These are phyloP conservation scores for Jaltomata sinuosa DNA, from an alignment of 257 asterid genomes.

Conservation along the genomic window DNA sequence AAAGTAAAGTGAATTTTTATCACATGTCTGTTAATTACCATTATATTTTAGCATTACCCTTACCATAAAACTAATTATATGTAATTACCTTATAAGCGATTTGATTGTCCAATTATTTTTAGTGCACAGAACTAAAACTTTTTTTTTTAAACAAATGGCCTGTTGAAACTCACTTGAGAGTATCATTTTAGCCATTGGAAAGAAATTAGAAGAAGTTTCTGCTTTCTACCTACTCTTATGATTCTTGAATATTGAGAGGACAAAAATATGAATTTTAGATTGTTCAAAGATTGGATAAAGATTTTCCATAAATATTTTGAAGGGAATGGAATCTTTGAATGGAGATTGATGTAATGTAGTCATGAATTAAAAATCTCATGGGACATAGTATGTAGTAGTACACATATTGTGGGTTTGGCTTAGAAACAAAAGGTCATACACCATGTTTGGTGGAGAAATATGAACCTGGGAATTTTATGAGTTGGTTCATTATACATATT, in stretches of 20 bases:
- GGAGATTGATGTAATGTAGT: neutral
- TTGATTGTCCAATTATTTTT: neutral
- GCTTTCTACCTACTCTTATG: neutral
- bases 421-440: neutral
- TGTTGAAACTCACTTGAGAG: too few species aligned
- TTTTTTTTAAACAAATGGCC: neutral
- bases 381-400: neutral
- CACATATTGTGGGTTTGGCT: constrained; percentile 15
- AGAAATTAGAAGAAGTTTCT: neutral
- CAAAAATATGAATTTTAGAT: neutral
- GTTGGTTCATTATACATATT: neutral
- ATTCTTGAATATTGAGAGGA: neutral
- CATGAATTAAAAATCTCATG: neutral
- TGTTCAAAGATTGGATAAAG: neutral
- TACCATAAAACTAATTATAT: neutral
- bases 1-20: neutral
- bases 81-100: neutral
- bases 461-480: neutral
- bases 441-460: constrained; percentile 11
- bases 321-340: neutral
- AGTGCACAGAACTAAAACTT: neutral
- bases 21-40: neutral
- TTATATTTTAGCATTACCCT: neutral
- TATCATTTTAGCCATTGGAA: neutral
- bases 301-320: neutral